phyloP scores from a whole-genome alignment of 2,329 filamentous ascomycete species.

The Cryphonectria japonica region DNA sequence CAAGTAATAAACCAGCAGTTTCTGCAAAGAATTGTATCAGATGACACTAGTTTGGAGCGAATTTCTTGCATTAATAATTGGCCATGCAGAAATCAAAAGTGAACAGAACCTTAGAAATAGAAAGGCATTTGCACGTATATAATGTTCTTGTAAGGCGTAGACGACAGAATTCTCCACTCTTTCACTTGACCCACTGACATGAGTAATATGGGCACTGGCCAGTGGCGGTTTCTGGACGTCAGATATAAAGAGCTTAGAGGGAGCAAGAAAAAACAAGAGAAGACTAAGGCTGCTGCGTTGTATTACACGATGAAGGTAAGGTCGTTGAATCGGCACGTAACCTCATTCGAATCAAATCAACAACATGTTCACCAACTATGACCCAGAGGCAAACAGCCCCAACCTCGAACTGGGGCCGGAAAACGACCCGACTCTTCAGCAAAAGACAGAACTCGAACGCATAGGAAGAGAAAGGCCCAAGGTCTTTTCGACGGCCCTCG shows the following conservation, averaged over 20 bases:
- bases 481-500: constrained; percentile 51
- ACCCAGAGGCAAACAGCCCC: neutral
- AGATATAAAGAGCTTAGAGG: neutral
- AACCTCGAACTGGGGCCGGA: neutral
- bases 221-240: neutral
- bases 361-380: neutral
- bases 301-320: neutral
- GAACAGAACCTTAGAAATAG: too few species aligned
- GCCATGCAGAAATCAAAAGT: neutral
- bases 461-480: constrained; percentile 62
- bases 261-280: too few species aligned
- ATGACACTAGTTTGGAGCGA: neutral
- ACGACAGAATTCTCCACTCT: neutral
- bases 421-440: constrained; percentile 31
- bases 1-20: constrained; percentile 21
- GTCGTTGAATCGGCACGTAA: neutral
- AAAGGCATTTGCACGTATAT: neutral
- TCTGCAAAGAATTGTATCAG: neutral
- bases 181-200: neutral
- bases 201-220: neutral
- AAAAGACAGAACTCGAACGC: constrained; percentile 51
- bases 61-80: neutral
- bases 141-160: neutral
- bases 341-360: neutral
- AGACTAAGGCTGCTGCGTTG: neutral